phyloP scores from a whole-genome alignment of 2,329 filamentous ascomycete species.

The Aspergillus novoparasiticus region DNA sequence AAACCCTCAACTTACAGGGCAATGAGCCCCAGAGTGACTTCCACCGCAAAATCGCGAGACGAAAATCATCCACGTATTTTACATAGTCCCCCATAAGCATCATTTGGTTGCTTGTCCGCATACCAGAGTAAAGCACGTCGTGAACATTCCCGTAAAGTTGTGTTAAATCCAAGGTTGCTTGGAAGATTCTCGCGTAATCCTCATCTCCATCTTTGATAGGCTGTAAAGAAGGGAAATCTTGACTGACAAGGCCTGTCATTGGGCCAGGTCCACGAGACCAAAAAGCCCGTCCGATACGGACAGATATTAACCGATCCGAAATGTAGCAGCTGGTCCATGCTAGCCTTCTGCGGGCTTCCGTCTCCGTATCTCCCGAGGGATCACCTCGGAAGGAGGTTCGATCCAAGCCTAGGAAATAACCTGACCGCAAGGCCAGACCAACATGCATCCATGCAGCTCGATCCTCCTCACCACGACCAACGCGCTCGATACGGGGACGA shows the following conservation, averaged over 20 bases:
- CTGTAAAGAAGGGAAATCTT: slow-evolving; percentile 69
- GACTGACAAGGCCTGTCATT: slow-evolving; percentile 63
- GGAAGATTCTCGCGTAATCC: slow-evolving; percentile 69
- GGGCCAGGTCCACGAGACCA: slow-evolving; percentile 73
- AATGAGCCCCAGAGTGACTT: slow-evolving; percentile 70
- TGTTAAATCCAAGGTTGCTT: slow-evolving; percentile 71
- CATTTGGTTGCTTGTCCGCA: slow-evolving; percentile 68
- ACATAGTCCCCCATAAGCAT: slow-evolving; percentile 73
- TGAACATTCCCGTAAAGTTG: slow-evolving; percentile 74
- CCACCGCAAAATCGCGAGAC: slow-evolving; percentile 69
- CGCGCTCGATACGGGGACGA: slow-evolving; percentile 60
- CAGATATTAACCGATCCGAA: slow-evolving; percentile 69
- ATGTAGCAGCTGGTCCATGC: slow-evolving; percentile 72
- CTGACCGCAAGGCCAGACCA: slow-evolving; percentile 68
- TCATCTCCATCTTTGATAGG: slow-evolving; percentile 62
- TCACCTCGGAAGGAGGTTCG: slow-evolving; percentile 67
- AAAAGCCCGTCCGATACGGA: slow-evolving; percentile 71
- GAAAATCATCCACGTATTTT: slow-evolving; percentile 74
- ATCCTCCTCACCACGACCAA: slow-evolving; percentile 73
- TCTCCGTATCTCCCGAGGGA: slow-evolving; percentile 59
- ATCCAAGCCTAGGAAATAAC: slow-evolving; percentile 71
- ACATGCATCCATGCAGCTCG: slow-evolving; percentile 78
- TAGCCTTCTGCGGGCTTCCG: slow-evolving; percentile 64
- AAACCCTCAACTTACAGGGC: slow-evolving; percentile 52
- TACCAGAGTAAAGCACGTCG: slow-evolving; percentile 72